A percentile compares a stretch with the other conserved stretches of the same genome.
These are phyloP conservation scores for Fusarium lateritium DNA, from an alignment of 2,329 filamentous ascomycete species.

Conservation along the genomic window DNA sequence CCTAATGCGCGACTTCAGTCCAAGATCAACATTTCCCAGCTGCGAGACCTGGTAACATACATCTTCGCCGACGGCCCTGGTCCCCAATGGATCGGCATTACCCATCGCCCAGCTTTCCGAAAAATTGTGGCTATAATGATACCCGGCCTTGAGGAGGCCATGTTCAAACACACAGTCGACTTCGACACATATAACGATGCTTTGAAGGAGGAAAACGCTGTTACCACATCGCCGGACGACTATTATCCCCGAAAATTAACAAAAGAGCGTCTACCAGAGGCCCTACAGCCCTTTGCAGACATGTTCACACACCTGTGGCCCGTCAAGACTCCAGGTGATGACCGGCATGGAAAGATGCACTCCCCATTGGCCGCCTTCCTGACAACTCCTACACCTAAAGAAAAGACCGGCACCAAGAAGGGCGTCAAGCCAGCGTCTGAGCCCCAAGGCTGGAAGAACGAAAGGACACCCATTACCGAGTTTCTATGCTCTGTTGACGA, in stretches of 20 bases:
- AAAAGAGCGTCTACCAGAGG: conserved; percentile 65
- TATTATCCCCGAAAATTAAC: conserved; percentile 71
- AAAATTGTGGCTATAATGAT: conserved; percentile 94
- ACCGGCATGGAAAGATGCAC: conserved; percentile 83
- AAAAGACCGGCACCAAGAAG: conserved; percentile 71
- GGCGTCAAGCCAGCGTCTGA: conserved; percentile 73
- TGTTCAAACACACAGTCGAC: conserved; percentile 79
- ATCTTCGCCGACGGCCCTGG: conserved; percentile 76
- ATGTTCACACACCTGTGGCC: conserved; percentile 94
- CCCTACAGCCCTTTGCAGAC: conserved; percentile 77
- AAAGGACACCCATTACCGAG: conserved; percentile 85
- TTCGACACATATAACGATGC: conserved; percentile 62
- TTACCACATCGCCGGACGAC: conserved; percentile 68
- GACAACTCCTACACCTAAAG: conserved; percentile 78
- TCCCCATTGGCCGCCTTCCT: conserved; percentile 91
- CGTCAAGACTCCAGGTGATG: conserved; percentile 88
- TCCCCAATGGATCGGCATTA: conserved; percentile 76
- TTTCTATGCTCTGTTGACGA: conserved; percentile 82
- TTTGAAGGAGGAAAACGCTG: conserved; percentile 49
- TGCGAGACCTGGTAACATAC: conserved; percentile 76
- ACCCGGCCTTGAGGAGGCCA: conserved; percentile 88
- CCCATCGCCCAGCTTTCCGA: conserved; percentile 73
- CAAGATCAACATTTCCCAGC: conserved; percentile 73
- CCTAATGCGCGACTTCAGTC: conserved; percentile 70
- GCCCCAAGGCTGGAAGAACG: conserved; percentile 77